Evolutionary conservation across 2,329 filamentous ascomycete species (phyloP), one percentile per base, ranked within the genome.

Genomic region (Fusarium goolgardi): DNA sequence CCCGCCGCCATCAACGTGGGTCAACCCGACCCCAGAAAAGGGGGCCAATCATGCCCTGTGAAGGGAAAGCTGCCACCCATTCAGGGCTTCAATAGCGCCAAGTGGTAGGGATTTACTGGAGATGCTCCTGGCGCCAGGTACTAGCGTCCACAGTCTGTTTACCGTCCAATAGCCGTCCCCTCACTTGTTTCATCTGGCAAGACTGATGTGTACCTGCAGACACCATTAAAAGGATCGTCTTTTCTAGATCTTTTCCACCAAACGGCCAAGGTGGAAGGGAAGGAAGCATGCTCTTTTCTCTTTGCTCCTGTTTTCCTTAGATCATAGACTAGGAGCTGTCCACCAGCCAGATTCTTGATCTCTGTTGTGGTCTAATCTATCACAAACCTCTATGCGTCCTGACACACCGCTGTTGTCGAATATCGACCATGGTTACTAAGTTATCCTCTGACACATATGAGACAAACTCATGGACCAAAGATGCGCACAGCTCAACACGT

Each of bases 141-240:
- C 60, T 65, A 64, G 61, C 41, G 61, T 53, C 43, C 31, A 39
- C 21, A 34, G 46, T 29, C 29, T 39, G 32, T 32, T 59, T 50
- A 54, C 50, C 46, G 41, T 43, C 65, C 66, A 69, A 69, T 57
- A 11, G 32, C 57, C 43, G 45, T 55, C 50, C 34, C 49, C 50
- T 55, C 46, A 49, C 55, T 69, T 69, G 66, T 69, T 69, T 69
- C 66, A 69, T 69, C 61, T 52, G 45, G 39, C 52, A 55, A 46
- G 41, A 31, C 32, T 52, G 25, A 29, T 57, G 34, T 59, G 40
- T 53, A 53, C 53, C 53, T 56, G 65, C 37, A 39, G 45, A 53
- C 31, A 50, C 32, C n/a, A 47, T 46, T 35, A 51, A 20, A 23
- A 59, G 34, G 35, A 63, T 54, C 37, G 43, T n/a, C 32, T 51